Base-by-base conservation (phyloP, 1,139 yeast species). In the Debaryomyces sp. region DNA sequence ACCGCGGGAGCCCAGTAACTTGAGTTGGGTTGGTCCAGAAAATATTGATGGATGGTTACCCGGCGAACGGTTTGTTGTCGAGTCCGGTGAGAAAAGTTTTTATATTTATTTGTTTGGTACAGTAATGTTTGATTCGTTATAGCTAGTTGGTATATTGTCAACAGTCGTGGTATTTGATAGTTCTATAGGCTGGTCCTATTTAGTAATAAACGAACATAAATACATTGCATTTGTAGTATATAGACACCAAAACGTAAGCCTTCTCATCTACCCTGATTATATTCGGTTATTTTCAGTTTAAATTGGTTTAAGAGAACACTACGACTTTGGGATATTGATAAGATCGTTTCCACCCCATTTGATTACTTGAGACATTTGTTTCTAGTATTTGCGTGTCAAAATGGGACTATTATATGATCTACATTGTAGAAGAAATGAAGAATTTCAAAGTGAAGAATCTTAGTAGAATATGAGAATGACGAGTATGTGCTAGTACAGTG, bases 281-380 rank as follows among this genome's bases (percentile, higher is more conserved):
- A 76, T 76, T 76, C 81, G 78, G 59, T 76, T 76, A 74, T 72
- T 67, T 70, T 67, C 79, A 75, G 80, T 74, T 58, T 73, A 75
- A 76, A 74, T 57, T 75, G 80, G 79, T 70, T 48, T 52, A 69
- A 56, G 79, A 67, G 78, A 73, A 73, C 70, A 73, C 78, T 74
- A 70, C 71, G 75, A 78, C 71, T 54, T 60, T 67, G 70, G 80
- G 77, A 63, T 73, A 51, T 74, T 49, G 54, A 65, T 65, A 41
- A 30, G 80, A 62, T 76, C 80, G 67, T 66, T 77, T 76, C 81
- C 81, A 76, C 81, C 81, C 81, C 73, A 70, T 61, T 59, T 57
- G 66, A 51, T 59, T 53, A 49, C 49, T 42, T 18, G 21, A 18
- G 21, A 18, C 21, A 18, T 18, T 41, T 41, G 26, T 48, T 18